Conservation (phyloP, 1,284 basidiomycete genomes). For the Leccinum insolens region DNA sequence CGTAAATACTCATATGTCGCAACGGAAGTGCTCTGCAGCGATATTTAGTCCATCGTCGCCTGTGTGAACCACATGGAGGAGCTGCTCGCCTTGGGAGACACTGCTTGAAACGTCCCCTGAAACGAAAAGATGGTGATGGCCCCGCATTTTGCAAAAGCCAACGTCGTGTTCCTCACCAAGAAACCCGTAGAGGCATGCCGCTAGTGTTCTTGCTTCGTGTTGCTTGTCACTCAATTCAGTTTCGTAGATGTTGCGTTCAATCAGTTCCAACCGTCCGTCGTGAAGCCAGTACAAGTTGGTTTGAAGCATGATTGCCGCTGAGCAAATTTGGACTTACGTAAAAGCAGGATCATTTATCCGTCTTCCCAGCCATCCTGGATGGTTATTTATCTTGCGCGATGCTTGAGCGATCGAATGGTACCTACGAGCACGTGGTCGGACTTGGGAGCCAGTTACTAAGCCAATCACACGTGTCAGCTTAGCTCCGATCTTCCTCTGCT, state of each 20-base stretch:
- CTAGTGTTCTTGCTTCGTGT: conserved; percentile 4
- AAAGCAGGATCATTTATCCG: no score
- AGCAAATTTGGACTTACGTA: no score
- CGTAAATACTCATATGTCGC: no score
- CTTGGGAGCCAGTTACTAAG: no score
- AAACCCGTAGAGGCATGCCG: conserved; percentile 84
- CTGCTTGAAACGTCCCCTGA: conserved; percentile 82
- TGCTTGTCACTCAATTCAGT: conserved; percentile 26
- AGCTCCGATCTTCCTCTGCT: no score
- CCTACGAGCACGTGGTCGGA: no score
- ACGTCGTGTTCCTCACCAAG: conserved; percentile 83
- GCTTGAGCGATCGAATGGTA: no score
- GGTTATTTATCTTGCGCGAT: no score
- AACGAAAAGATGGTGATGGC: conserved; percentile 78
- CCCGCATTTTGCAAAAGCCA: conserved; percentile 88
- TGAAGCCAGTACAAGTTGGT: conserved; percentile 46
- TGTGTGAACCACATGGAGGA: conserved; percentile 75
- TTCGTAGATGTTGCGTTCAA: conserved; percentile 90
- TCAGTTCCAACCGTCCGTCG: conserved; percentile 78
- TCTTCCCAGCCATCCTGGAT: no score
- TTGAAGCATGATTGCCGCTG: no score
- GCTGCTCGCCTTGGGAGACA: conserved; percentile 86
- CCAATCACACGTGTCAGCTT: no score
- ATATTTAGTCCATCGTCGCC: conserved; percentile 93
- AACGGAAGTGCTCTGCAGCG: conserved; percentile 79